phyloP scores from a whole-genome alignment of 1,284 basidiomycete genomes.

The Fomitopsis betulina region DNA sequence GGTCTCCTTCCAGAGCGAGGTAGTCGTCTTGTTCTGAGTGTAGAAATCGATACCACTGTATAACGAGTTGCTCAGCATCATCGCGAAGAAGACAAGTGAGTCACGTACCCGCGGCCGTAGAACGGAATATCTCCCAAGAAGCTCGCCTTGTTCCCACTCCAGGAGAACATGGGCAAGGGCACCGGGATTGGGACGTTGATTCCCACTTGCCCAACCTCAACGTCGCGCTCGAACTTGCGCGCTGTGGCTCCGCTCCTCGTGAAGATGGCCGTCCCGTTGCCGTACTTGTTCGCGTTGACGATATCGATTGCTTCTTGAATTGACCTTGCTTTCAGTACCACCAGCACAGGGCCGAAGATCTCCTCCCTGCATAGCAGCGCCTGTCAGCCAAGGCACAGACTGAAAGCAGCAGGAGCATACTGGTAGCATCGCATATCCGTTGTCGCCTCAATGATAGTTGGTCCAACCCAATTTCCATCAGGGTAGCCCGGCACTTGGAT shows the following conservation, averaged over 20 bases:
- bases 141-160: constrained; percentile 89
- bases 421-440: constrained; percentile 87
- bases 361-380: constrained; percentile 59
- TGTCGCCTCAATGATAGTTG: constrained; percentile 83
- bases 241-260: constrained; percentile 97
- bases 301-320: constrained; percentile 90
- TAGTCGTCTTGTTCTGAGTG: constrained; percentile 88
- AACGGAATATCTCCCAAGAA: constrained; percentile 87
- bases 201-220: constrained; percentile 91
- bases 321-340: constrained; percentile 77
- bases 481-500: constrained; percentile 73
- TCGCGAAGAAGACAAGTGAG: not conserved
- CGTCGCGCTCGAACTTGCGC: constrained; percentile 85
- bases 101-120: constrained; percentile 75
- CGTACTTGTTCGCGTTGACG: constrained; percentile 87
- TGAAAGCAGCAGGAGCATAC: constrained; percentile 35
- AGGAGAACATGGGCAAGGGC: constrained; percentile 89
- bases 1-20: constrained; percentile 78
- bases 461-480: constrained; percentile 93
- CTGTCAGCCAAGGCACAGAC: not conserved
- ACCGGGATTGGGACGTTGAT: constrained; percentile 94
- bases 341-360: constrained; percentile 92
- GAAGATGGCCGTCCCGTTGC: constrained; percentile 96
- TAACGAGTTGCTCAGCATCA: not conserved
- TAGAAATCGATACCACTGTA: constrained; percentile 83